Base-by-base conservation (phyloP, 805 yeast genomes). In the Yamadazyma paraphyllophila region DNA sequence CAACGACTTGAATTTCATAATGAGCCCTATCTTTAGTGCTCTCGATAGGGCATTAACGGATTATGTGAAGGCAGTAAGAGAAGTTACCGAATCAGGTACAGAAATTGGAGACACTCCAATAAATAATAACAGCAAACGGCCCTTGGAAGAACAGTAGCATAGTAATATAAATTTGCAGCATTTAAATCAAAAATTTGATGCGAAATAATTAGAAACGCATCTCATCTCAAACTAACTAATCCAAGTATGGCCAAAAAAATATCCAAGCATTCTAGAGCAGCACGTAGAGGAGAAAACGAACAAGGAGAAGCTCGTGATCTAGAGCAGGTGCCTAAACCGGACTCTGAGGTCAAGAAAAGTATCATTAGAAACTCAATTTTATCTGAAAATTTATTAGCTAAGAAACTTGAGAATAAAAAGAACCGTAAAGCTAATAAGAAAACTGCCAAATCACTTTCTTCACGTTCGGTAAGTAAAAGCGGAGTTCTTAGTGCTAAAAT, bases 181-280 rank as follows among this genome's bases (percentile, higher is more conserved):
- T 17, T 36, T n/a, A 16, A 11, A 17, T 17, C 36, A 33, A 12
- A 17, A 33, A 12, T 33, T 33, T 33, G 15, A 15, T 24, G 36
- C 24, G 24, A 20, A 20, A 4, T 4, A 6, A 4, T 10, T 4
- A 7, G 7, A 29, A 11, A 3, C 37, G 27, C 47, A 49, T 49
- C 50, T 39, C 43, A 37, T 32, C 37, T 29, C 31, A 29, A 29
- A 29, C 13, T 11, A 29, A 29, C 11, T 29, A 5, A 25, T 14
- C n/a, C n/a, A 17, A 24, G 9, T 2, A 70, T 71, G 76, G 74
- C 69, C 17, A 69, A 64, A 51, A 71, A 70, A 53, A 76, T 82
- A 24, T 82, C 88, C 14, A 83, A 83, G 53, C 81, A 77, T 49
- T 82, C 90, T 36, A 76, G 94, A 67, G 89, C 90, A 2, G 91